These are phyloP conservation scores for Pythium rishiriense DNA, from an alignment of 352 stramenopile species.

Conservation along the genomic window DNA sequence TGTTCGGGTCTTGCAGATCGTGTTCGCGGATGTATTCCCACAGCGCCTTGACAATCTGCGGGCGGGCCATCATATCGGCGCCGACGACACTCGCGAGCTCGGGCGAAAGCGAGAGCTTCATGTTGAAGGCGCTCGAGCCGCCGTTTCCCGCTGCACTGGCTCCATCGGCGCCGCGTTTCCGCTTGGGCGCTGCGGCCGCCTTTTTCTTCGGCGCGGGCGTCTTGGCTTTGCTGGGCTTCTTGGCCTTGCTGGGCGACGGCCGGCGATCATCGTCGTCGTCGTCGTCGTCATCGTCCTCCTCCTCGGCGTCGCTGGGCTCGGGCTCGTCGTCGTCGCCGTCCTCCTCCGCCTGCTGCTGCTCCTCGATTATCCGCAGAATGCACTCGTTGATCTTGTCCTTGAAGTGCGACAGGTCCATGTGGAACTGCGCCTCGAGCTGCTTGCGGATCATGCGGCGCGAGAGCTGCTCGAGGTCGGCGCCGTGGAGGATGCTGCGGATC, in stretches of 20 bases:
- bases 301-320: slow-evolving; percentile 38
- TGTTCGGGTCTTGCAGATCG: slow-evolving; percentile 93
- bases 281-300: slow-evolving; percentile 48
- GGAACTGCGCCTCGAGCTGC: slow-evolving; percentile 80
- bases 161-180: slow-evolving; percentile 39
- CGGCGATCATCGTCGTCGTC: slow-evolving; percentile 32
- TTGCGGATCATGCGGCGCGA: slow-evolving; percentile 87
- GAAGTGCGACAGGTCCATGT: slow-evolving; percentile 72
- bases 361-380: slow-evolving; percentile 80
- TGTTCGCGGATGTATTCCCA: slow-evolving; percentile 97
- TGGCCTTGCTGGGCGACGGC: slow-evolving; percentile 37
- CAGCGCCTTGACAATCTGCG: slow-evolving; percentile 94
- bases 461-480: slow-evolving; percentile 83
- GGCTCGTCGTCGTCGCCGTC: slow-evolving; percentile 50
- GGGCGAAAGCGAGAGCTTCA: slow-evolving; percentile 70
- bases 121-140: slow-evolving; percentile 68
- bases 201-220: slow-evolving; percentile 45
- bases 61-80: slow-evolving; percentile 82
- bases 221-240: slow-evolving; percentile 34
- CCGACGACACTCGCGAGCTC: slow-evolving; percentile 84
- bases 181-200: slow-evolving; percentile 42
- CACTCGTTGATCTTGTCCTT: slow-evolving; percentile 85
- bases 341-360: slow-evolving; percentile 72
- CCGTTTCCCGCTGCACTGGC: slow-evolving; percentile 3
- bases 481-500: slow-evolving; percentile 76